Percentiles rank a stretch among this genome's conserved stretches.
Conservation (phyloP, 257 asterid species). For the Linderniella brevidens region DNA sequence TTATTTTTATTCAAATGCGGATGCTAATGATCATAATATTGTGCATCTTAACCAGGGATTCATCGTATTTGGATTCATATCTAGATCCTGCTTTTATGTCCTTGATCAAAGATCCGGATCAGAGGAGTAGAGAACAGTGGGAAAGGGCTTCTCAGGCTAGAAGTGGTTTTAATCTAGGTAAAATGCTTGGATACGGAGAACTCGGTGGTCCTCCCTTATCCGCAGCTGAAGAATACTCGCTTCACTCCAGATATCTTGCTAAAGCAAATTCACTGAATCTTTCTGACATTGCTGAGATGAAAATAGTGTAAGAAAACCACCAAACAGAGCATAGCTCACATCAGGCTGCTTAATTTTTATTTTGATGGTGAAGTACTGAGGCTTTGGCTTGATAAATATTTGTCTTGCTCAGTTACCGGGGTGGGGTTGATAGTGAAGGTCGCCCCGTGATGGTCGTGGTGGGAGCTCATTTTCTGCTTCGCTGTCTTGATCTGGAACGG, state of each 20-base stretch:
- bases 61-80: conserved; percentile 52
- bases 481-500: conserved; percentile 63
- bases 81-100: conserved; percentile 79
- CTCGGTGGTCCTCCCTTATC: conserved; percentile 58
- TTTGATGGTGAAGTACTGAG: too few species aligned
- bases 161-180: conserved; percentile 36
- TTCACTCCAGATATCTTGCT: conserved; percentile 64
- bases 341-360: too few species aligned
- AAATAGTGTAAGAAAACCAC: conserved; percentile 48
- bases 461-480: conserved; percentile 68
- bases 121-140: conserved; percentile 59
- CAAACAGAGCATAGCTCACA: too few species aligned
- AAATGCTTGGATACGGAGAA: conserved; percentile 64
- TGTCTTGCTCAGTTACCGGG: conserved; percentile 38
- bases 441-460: conserved; percentile 68
- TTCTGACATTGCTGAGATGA: conserved; percentile 67
- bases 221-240: conserved; percentile 64
- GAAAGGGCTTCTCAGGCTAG: conserved; percentile 55
- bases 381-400: too few species aligned
- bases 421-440: conserved; percentile 71
- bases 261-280: conserved; percentile 64
- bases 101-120: conserved; percentile 63
- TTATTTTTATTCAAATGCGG: conserved; percentile 6
- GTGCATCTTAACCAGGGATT: conserved; percentile 19
- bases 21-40: conserved; percentile 1